Evolutionary conservation across 768 basidiomycete species (phyloP).

Genomic region (Favolaschia claudopus): DNA sequence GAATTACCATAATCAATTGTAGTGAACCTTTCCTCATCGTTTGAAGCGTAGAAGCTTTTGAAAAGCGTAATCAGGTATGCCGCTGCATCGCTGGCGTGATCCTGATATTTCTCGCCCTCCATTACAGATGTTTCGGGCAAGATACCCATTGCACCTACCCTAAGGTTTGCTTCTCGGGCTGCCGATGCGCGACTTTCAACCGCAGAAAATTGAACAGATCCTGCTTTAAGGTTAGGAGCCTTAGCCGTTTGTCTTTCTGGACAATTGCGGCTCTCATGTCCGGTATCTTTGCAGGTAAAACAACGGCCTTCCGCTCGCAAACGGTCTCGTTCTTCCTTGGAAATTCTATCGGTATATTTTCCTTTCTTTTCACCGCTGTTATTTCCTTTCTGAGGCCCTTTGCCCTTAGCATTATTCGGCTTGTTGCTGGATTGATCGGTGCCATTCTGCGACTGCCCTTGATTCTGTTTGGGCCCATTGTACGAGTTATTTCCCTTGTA

Average conservation of each 20-base stretch:
- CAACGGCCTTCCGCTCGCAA: slow-evolving; percentile 25
- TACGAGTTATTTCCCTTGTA: background rate
- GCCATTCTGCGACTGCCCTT: background rate
- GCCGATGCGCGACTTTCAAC: background rate
- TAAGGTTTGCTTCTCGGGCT: background rate
- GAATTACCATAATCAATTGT: slow-evolving; percentile 6
- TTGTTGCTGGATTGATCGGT: background rate
- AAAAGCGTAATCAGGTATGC: background rate
- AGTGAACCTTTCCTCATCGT: slow-evolving; percentile 8
- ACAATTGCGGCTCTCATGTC: slow-evolving; percentile 28
- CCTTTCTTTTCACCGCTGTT: background rate
- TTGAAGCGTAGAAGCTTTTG: background rate
- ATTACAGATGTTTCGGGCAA: background rate
- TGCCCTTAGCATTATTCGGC: background rate
- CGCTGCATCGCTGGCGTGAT: background rate
- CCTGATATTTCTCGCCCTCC: background rate
- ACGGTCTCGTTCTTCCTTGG: slow-evolving; percentile 19
- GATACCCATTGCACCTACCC: background rate
- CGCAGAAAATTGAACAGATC: background rate
- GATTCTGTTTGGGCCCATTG: background rate
- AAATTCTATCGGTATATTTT: background rate
- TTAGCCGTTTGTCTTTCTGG: slow-evolving; percentile 14
- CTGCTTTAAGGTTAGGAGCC: slow-evolving; percentile 12
- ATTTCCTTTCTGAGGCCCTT: background rate
- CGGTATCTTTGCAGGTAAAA: slow-evolving; percentile 29